Percentiles rank a stretch among this genome's conserved stretches.
Conservation (phyloP, 495 filamentous ascomycete genomes). For the Bombardia bombarda region DNA sequence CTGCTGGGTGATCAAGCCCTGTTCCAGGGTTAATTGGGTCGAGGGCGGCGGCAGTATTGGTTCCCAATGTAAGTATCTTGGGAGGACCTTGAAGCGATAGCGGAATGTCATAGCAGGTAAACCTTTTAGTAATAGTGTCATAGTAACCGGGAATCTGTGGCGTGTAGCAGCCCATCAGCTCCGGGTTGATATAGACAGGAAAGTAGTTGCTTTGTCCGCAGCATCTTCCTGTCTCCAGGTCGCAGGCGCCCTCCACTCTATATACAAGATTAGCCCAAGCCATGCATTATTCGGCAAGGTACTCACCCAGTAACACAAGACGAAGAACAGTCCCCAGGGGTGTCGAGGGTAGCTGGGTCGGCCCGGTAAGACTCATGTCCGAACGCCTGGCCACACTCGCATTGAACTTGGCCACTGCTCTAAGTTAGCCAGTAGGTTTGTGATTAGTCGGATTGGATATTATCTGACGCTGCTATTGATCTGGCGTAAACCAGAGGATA, state of each 20-base stretch:
- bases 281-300: no score
- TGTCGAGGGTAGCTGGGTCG: not conserved
- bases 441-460: no score
- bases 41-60: not conserved
- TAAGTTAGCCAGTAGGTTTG: no score
- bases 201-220: conserved; percentile 1
- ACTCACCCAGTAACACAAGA: no score
- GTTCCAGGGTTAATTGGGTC: no score
- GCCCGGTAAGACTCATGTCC: conserved; percentile 1
- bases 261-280: no score
- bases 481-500: conserved; percentile 11
- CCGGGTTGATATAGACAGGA: conserved; percentile 17
- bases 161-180: conserved; percentile 17
- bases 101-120: no score
- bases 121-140: not conserved
- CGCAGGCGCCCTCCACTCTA: no score
- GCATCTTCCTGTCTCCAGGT: conserved; percentile 1
- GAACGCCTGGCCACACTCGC: conserved; percentile 8
- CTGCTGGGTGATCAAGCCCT: not conserved
- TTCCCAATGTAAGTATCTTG: not conserved
- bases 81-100: no score
- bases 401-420: conserved; percentile 1
- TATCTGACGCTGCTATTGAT: no score
- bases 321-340: no score
- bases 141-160: conserved; percentile 16